Conservation (phyloP, 1,284 basidiomycete species). For the Afroboletus lepidellus region DNA sequence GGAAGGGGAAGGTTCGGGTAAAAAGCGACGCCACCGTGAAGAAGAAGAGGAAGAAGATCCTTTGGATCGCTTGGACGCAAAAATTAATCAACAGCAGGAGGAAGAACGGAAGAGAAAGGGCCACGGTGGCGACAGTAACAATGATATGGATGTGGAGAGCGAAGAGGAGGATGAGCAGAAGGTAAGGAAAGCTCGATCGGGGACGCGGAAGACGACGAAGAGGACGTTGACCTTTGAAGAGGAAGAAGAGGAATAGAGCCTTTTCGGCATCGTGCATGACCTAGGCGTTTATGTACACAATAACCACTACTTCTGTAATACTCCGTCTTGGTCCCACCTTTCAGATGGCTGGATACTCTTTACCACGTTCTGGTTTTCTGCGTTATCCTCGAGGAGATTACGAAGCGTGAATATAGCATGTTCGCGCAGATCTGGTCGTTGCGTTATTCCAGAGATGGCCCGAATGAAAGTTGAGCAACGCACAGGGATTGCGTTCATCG, state of each 20-base stretch:
- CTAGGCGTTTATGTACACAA: slow-evolving; percentile 3
- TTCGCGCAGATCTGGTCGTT: slow-evolving; percentile 73
- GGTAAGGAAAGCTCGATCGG: slow-evolving; percentile 50
- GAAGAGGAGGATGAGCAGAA: slow-evolving; percentile 65
- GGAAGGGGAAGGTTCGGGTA: slow-evolving; percentile 42
- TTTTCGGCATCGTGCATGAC: not conserved
- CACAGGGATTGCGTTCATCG: slow-evolving; percentile 89
- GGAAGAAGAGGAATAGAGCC: slow-evolving; percentile 39
- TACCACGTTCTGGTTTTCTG: slow-evolving; percentile 78
- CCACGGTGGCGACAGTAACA: slow-evolving; percentile 37
- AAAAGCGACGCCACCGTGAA: slow-evolving; percentile 41
- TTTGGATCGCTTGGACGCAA: slow-evolving; percentile 67
- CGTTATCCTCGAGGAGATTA: slow-evolving; percentile 74
- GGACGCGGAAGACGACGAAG: slow-evolving; percentile 50
- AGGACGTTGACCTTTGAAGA: slow-evolving; percentile 59
- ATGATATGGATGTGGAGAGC: slow-evolving; percentile 72
- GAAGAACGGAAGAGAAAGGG: slow-evolving; percentile 40
- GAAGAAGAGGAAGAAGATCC: slow-evolving; percentile 54
- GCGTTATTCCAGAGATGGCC: slow-evolving; percentile 4
- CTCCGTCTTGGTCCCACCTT: slow-evolving; percentile 58
- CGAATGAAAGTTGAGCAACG: slow-evolving; percentile 35
- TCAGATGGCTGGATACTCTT: slow-evolving; percentile 64
- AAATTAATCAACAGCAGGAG: slow-evolving; percentile 50
- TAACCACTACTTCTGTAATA: slow-evolving; percentile 36
- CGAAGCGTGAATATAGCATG: slow-evolving; percentile 84